These are phyloP conservation scores for Pichia occidentalis DNA, from an alignment of 805 yeast species.

Conservation along the genomic window DNA sequence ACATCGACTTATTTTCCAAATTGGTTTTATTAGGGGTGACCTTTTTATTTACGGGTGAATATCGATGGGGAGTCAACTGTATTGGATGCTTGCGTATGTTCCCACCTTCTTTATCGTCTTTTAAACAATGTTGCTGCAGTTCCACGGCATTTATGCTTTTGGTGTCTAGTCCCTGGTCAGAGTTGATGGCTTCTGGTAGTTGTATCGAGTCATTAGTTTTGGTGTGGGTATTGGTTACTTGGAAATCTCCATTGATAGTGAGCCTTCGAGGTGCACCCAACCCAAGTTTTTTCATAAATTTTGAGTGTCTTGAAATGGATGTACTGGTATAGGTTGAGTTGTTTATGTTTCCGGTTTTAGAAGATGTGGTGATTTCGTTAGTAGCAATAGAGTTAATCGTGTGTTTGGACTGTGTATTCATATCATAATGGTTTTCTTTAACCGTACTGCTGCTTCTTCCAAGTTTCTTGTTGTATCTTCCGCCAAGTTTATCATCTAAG, in stretches of 20 bases:
- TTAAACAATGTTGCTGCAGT: background rate
- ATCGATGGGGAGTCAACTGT: constrained; percentile 14
- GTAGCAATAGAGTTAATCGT: constrained; percentile 10
- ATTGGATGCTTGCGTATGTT: constrained; percentile 3
- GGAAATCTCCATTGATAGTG: constrained; percentile 18
- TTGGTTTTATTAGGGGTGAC: constrained; percentile 12
- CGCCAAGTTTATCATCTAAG: constrained; percentile 31
- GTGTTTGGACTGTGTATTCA: background rate
- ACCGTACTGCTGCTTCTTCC: background rate
- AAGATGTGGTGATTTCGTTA: constrained; percentile 6
- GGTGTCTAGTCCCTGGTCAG: too few species aligned
- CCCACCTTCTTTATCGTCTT: background rate
- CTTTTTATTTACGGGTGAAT: constrained; percentile 22
- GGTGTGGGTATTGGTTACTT: background rate
- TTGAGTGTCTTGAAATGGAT: constrained; percentile 13
- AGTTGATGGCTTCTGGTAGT: too few species aligned
- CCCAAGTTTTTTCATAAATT: constrained; percentile 28
- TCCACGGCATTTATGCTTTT: background rate
- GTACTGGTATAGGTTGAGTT: constrained; percentile 12
- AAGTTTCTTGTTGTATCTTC: background rate
- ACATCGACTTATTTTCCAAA: background rate
- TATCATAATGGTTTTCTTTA: background rate
- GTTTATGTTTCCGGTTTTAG: constrained; percentile 8
- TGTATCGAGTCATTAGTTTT: background rate
- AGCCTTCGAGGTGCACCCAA: constrained; percentile 50